Evolutionary conservation across 148 eudicot genomes (phyloP), one percentile per base, ranked within the genome.

Genomic region (Amaranthus cruentus): DNA sequence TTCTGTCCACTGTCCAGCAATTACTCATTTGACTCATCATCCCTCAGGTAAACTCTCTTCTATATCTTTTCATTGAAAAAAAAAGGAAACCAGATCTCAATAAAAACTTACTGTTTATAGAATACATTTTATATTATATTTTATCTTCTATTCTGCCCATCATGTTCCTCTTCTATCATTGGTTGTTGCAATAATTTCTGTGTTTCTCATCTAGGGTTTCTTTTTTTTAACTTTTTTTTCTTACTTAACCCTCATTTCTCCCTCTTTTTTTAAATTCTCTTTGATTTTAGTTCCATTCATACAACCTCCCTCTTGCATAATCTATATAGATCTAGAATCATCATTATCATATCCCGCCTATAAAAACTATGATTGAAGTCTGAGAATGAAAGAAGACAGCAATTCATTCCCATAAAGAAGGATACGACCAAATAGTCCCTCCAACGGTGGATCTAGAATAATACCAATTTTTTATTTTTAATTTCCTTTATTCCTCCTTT

Each of bases 151-250:
- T n/a, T 12, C 38, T 14, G 48, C 48, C 54, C 43, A 13, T 1
- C 78, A 62, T 73, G 71, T 78, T 68, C 18, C 12, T 69, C 18
- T 38, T 2, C 71, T 70, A 47, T 70, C 46, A 74, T 69, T 74
- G 77, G 81, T 21, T 54, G 2, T 7, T 6, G 12, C 15, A 8
- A 10, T 73, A 55, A 43, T 55, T 79, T 74, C 78, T 79, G 70
- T 64, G 70, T 73, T 69, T 69, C 69, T 74, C 59, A 74, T 79
- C 82, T 79, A 79, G 82, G 82, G 82, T 74, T 79, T 79, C 78
- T 47, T 58, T 66, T 48, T 9, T 44, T 78, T 50, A 73, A 0
- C 1, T 28, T 28, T 28, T 28, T n/a, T 4, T 57, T 14, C 14
- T 51, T 43, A 58, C 13, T 4, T 28, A 28, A n/a, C 54, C 47